Percentiles rank a stretch among this genome's conserved stretches.
Evolutionary conservation across 2,329 filamentous ascomycete genomes (phyloP).

Genomic region (Epichloe hybrida): DNA sequence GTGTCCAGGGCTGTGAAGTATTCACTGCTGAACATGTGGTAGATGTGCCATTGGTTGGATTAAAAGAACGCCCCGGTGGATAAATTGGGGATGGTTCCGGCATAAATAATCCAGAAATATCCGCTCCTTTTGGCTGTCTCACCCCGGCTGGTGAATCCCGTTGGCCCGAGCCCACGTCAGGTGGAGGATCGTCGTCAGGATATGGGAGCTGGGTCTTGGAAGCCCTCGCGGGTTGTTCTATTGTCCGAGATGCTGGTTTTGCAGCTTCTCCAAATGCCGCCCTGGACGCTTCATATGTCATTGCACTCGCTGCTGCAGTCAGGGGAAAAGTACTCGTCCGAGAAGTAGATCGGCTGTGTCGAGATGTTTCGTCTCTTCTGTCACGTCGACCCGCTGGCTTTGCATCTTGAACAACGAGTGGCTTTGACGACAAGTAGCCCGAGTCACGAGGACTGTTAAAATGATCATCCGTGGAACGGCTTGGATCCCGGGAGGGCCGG

Average conservation of each 20-base stretch:
- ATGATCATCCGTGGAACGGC: conserved; percentile 27
- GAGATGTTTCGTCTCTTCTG: conserved; percentile 10
- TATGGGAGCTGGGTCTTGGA: conserved; percentile 21
- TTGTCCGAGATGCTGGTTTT: conserved; percentile 11
- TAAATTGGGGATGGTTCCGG: conserved; percentile 7
- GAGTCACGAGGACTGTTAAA: conserved; percentile 16
- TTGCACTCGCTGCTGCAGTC: conserved; percentile 13
- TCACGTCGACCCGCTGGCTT: conserved; percentile 10
- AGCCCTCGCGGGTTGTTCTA: conserved; percentile 7
- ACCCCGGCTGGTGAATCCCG: conserved; percentile 3
- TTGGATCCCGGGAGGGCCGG: conserved; percentile 15
- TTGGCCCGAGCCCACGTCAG: conserved; percentile 11
- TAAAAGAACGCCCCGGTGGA: not conserved
- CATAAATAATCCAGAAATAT: conserved; percentile 11
- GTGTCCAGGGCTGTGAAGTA: conserved; percentile 29
- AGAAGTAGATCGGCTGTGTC: conserved; percentile 19
- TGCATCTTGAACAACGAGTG: conserved; percentile 22
- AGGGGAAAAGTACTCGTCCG: conserved; percentile 20
- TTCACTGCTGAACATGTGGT: conserved; percentile 3
- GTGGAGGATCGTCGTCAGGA: conserved; percentile 21
- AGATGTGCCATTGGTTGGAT: not conserved
- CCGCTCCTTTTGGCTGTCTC: conserved; percentile 1
- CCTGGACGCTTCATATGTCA: not conserved
- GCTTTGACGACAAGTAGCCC: conserved; percentile 19
- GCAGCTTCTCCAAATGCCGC: not conserved